Evolutionary conservation across 1,139 yeast species (phyloP), one percentile per base, ranked within the genome.

Genomic region (Debaryomyces robertsiae): DNA sequence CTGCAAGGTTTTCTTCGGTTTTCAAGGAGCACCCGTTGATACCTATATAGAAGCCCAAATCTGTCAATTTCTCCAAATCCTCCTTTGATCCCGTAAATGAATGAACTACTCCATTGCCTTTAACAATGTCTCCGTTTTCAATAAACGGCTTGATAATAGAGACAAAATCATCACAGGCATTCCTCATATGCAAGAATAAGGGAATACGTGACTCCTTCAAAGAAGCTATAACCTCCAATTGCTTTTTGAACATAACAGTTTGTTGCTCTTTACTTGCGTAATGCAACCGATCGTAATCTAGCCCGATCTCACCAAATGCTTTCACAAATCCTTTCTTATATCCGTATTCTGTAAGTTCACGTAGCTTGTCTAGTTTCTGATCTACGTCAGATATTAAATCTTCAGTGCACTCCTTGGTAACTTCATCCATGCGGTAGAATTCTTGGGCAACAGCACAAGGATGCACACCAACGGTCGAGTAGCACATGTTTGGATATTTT

Each of bases 1-100:
- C 91, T 14, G 72, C 70, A 9, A 91, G 61, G 54, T 87, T 89
- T 46, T 85, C 91, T 43, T 79, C 78, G 0, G 88, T 79, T 55
- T 86, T 85, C 46, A 94, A 72, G 2, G 98, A 90, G 54, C 98
- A 93, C 1, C 98, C 98, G 58, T 93, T 93, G 47, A 93, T 70
- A 30, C 98, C 91, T 40, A 93, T 79, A 48, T 70, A 85, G 41
- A 89, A 76, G 0, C 88, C 89, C 38, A 81, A 59, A 0, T 65
- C 67, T 14, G 87, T 60, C 19, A 89, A 53, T 39, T 69, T 69
- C 1, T 63, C 47, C 14, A 81, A 57, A 47, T 90, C 96, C 7
- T 70, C 77, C n/a, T 63, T 48, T 0, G 91, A 69, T 2, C 97
- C 99, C 0, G 98, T 91, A 60, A 91, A 93, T 1, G 98, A 90